Evolutionary conservation across 306 rosid genomes (phyloP).

Genomic region (Astragalus membranaceus): DNA sequence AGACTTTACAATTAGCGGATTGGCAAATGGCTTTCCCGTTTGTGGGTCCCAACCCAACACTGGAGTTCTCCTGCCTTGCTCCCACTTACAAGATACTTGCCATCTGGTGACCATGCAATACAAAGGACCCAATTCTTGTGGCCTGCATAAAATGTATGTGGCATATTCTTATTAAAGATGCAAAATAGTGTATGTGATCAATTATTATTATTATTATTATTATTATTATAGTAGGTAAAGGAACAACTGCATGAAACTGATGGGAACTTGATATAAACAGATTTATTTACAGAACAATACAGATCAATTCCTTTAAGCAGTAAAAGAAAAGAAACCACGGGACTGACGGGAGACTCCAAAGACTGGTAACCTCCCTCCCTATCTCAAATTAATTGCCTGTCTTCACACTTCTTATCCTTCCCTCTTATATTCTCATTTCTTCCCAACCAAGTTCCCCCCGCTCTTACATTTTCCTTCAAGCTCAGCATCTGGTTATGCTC

Average conservation of each 20-base stretch:
- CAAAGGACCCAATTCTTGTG: too few species aligned
- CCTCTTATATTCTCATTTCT: not conserved
- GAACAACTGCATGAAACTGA: not conserved
- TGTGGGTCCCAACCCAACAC: conserved; percentile 97
- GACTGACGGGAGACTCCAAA: not conserved
- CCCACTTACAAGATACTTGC: too few species aligned
- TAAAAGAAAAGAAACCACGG: not conserved
- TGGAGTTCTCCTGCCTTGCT: too few species aligned
- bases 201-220: not conserved
- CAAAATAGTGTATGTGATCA: not conserved
- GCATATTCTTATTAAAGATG: not conserved
- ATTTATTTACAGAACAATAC: not conserved
- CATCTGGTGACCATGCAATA: too few species aligned
- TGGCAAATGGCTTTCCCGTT: conserved; percentile 72
- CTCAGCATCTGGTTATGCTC: not conserved
- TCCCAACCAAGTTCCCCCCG: not conserved
- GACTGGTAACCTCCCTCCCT: not conserved
- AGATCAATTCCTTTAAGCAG: not conserved
- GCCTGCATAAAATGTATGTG: conserved; percentile 7
- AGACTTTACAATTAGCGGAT: conserved; percentile 51
- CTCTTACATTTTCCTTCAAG: not conserved
- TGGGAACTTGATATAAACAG: not conserved
- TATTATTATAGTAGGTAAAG: too few species aligned
- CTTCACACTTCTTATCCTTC: not conserved
- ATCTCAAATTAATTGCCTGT: not conserved